phyloP scores from a whole-genome alignment of 2,329 filamentous ascomycete genomes.

The Acephala macrosclerotiorum region DNA sequence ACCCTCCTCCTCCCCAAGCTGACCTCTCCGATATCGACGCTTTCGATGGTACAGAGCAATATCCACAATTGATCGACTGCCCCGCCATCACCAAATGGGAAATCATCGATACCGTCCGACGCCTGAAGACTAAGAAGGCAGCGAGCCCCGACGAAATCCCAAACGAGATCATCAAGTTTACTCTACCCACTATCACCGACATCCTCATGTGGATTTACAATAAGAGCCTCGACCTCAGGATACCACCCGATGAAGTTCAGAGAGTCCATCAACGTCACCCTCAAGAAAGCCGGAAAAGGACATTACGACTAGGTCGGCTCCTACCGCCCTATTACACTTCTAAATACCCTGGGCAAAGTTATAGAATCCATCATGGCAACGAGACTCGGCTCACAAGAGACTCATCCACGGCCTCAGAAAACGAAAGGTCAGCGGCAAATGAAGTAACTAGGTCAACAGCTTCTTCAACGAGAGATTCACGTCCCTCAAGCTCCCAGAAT shows the following conservation, averaged over 20 bases:
- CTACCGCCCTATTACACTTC: constrained; percentile 25
- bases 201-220: background rate
- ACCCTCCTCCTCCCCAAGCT: background rate
- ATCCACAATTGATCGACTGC: too few relatives aligned
- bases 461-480: constrained; percentile 30
- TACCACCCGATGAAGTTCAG: background rate
- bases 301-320: background rate
- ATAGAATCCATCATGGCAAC: constrained; percentile 24
- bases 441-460: constrained; percentile 23
- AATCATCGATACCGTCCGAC: background rate
- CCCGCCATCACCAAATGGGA: background rate
- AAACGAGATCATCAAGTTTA: background rate
- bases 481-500: background rate
- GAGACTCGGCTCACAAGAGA: constrained; percentile 12
- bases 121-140: background rate
- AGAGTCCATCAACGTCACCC: background rate
- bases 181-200: background rate
- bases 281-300: background rate
- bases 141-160: background rate
- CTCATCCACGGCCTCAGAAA: constrained; percentile 30
- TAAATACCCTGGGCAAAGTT: constrained; percentile 26
- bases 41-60: background rate
- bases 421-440: constrained; percentile 12
- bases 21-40: background rate
- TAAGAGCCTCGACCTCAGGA: background rate